These are phyloP conservation scores for Fusarium beomiforme DNA, from an alignment of 2,329 filamentous ascomycete genomes.

Conservation along the genomic window DNA sequence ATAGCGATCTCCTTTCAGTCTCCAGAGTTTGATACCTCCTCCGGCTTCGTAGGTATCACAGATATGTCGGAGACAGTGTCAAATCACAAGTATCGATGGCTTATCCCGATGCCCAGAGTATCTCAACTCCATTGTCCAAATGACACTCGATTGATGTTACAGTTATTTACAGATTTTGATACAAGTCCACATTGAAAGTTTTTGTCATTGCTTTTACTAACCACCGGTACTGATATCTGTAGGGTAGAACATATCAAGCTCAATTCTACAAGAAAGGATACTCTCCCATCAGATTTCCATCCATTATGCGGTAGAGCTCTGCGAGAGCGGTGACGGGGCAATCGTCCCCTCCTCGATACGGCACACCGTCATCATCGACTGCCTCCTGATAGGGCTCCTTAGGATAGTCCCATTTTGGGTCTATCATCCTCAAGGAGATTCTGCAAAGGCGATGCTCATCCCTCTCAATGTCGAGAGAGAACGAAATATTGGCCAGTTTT, in stretches of 20 bases:
- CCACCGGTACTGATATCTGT: background rate
- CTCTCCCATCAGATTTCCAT: conserved; percentile 16
- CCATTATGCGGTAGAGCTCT: conserved; percentile 16
- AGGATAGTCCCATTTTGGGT: conserved; percentile 25
- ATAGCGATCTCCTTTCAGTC: background rate
- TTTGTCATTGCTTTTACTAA: background rate
- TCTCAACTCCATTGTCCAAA: too few relatives aligned
- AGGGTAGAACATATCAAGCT: background rate
- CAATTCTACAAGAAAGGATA: conserved; percentile 6
- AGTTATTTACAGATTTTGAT: background rate
- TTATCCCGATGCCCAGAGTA: too few relatives aligned
- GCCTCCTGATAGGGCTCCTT: background rate
- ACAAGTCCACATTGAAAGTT: background rate
- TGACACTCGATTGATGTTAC: too few relatives aligned
- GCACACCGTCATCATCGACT: background rate
- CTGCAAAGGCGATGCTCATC: background rate
- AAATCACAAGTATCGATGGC: too few relatives aligned
- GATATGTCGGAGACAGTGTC: accelerated
- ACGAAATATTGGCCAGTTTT: background rate
- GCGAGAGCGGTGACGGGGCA: background rate
- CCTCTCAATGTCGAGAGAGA: background rate
- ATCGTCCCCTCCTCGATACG: conserved; percentile 7
- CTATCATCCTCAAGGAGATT: conserved; percentile 6
- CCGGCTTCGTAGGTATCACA: too few relatives aligned
- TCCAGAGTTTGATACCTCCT: background rate